phyloP scores from a whole-genome alignment of 169 alveolate genomes.

The Babesia bigemina region DNA sequence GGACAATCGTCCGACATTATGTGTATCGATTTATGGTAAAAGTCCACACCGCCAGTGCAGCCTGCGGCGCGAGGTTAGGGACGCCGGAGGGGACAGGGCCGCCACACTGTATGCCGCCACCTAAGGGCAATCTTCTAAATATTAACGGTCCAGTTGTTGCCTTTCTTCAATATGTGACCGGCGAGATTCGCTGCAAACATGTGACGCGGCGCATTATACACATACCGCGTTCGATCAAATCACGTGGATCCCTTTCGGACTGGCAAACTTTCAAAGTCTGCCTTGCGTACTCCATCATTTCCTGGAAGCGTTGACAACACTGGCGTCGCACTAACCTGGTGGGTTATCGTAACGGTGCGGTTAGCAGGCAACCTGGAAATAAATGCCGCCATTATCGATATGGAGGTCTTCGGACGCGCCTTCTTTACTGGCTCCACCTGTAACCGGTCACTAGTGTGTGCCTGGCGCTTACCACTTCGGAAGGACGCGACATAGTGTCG shows the following conservation, averaged over 20 bases:
- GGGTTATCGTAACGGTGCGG: neutral
- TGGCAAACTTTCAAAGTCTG: constrained; percentile 3
- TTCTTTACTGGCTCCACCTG: neutral
- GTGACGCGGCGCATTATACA: neutral
- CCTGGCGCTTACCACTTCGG: neutral
- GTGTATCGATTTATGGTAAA: too few relatives aligned
- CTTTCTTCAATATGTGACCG: constrained; percentile 53
- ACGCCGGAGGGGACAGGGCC: too few relatives aligned
- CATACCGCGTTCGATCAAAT: constrained; percentile 35
- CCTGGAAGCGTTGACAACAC: neutral
- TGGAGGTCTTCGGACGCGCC: neutral
- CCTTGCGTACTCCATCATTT: constrained; percentile 28
- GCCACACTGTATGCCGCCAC: too few relatives aligned
- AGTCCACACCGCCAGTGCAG: too few relatives aligned
- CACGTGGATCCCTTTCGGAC: constrained; percentile 16
- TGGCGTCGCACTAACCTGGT: neutral
- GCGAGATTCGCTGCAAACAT: constrained; percentile 15
- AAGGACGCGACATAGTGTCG: constrained; percentile 3
- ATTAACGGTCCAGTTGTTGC: constrained; percentile 32
- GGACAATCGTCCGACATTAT: too few relatives aligned
- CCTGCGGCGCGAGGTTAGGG: too few relatives aligned
- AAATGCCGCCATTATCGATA: neutral
- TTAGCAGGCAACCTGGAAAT: neutral
- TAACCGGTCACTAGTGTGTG: neutral
- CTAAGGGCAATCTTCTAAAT: neutral